A percentile compares a stretch with the other conserved stretches of the same genome.
phyloP scores from a whole-genome alignment of 2,329 filamentous ascomycete genomes.

The Aspergillus ruber region DNA sequence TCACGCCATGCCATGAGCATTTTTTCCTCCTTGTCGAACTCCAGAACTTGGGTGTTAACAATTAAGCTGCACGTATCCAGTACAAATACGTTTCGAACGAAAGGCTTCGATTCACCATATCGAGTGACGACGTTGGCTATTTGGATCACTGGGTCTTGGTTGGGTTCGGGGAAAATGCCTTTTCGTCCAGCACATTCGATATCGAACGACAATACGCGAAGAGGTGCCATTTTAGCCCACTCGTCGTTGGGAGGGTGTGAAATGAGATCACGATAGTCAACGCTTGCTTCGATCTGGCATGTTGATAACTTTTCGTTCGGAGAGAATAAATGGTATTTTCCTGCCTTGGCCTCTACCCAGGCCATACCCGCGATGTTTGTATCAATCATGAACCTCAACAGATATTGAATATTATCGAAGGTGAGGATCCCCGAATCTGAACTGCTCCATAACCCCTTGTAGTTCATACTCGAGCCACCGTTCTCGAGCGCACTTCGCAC shows the following conservation, averaged over 20 bases:
- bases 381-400: slow-evolving; percentile 96
- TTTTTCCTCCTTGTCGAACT: slow-evolving; percentile 72
- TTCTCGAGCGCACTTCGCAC: slow-evolving; percentile 70
- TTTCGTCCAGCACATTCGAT: slow-evolving; percentile 98
- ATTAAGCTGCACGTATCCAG: slow-evolving; percentile 87
- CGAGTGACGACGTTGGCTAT: slow-evolving; percentile 93
- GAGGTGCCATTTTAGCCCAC: slow-evolving; percentile 95
- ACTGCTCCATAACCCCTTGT: slow-evolving; percentile 80
- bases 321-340: slow-evolving; percentile 65
- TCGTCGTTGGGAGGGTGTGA: slow-evolving; percentile 85
- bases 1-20: slow-evolving; percentile 92
- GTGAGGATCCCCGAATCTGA: slow-evolving; percentile 69
- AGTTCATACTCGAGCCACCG: slow-evolving; percentile 63
- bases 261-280: slow-evolving; percentile 76
- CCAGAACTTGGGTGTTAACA: slow-evolving; percentile 86
- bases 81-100: slow-evolving; percentile 94
- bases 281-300: slow-evolving; percentile 89
- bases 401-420: slow-evolving; percentile 93
- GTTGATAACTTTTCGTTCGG: slow-evolving; percentile 70
- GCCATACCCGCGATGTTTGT: slow-evolving; percentile 93
- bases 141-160: slow-evolving; percentile 90
- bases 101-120: slow-evolving; percentile 93
- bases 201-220: slow-evolving; percentile 91
- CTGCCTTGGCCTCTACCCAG: slow-evolving; percentile 81
- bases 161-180: slow-evolving; percentile 90